Evolutionary conservation across 1,139 yeast species (phyloP).

Genomic region (Geotrichum klebahnii): DNA sequence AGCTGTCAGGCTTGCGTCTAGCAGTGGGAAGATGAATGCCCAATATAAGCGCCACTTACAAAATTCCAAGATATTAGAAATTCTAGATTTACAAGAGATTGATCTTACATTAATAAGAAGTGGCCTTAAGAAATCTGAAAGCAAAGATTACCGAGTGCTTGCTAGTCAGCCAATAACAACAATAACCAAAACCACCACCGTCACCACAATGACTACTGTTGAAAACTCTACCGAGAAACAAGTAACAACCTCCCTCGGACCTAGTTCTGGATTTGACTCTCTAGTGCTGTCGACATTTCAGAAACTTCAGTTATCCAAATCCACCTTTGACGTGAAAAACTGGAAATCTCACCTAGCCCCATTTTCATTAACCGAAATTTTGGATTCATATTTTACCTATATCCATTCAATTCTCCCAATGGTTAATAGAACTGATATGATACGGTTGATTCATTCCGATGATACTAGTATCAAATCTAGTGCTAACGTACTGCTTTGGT

Average conservation of each 20-base stretch:
- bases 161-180: not conserved
- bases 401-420: slow-evolving; percentile 25
- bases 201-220: not conserved
- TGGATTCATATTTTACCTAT: slow-evolving; percentile 25
- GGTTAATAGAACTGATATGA: slow-evolving; percentile 23
- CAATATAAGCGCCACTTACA: not conserved
- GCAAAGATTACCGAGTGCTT: slow-evolving; percentile 1
- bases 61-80: not conserved
- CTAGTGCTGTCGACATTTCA: slow-evolving; percentile 24
- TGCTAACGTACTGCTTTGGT: slow-evolving; percentile 24
- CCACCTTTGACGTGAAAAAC: slow-evolving; percentile 22
- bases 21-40: not conserved
- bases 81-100: not conserved
- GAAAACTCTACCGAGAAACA: not conserved
- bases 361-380: slow-evolving; percentile 22
- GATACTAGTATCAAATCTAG: slow-evolving; percentile 21
- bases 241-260: slow-evolving; percentile 21
- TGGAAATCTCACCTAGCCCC: slow-evolving; percentile 24
- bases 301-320: slow-evolving; percentile 22
- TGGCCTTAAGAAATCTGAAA: not conserved
- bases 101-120: not conserved
- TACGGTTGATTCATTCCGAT: slow-evolving; percentile 21
- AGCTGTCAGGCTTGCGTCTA: not conserved
- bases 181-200: not conserved
- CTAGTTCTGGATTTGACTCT: slow-evolving; percentile 26